Evolutionary conservation across 768 basidiomycete genomes (phyloP), one percentile per base, ranked within the genome.

Genomic region (Lentinula raphanica): DNA sequence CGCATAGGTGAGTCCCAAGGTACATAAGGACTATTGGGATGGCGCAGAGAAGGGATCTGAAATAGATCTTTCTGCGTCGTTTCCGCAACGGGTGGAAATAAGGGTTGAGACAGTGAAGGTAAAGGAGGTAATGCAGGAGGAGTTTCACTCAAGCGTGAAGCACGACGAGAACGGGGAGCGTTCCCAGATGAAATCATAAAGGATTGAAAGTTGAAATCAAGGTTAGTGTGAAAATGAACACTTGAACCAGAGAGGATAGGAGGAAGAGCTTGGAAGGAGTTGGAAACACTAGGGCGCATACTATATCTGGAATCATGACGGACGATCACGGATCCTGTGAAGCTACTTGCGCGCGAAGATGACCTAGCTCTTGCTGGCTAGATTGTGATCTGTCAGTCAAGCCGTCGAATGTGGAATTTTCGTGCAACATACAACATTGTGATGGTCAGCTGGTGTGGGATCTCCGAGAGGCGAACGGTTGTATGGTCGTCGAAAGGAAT

Each of bases 21-120:
- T 5, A 80, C 76, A 54, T 82, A 82, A n/a, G 81, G 81, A 64
- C 77, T 80, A 53, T 81, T 81, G 5, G 80, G 79, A 65, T 82
- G 78, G 40, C 72, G 73, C 31, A 79, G 71, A 25, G 74, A 68
- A 6, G 76, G 72, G 32, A 75, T 68, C 62, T 63, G 59, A 36
- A 50, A 49, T 32, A 45, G 27, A 42, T 54, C 54, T 40, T 49
- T 69, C 49, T 56, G 74, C 64, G 48, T 12, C 56, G 31, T 27
- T 44, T 39, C 35, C n/a, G 28, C 15, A 74, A 66, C n/a, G 32
- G 56, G 55, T 46, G 53, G 77, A 74, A 57, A 73, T 72, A 31
- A 75, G 69, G 19, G 78, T 61, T 46, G 73, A 69, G 59, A 79
- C 62, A 44, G 74, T 66, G 50, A 76, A 77, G 49, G 74, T 60